These are phyloP conservation scores for Fusarium sp. DNA, from an alignment of 2,329 filamentous ascomycete genomes.

Conservation along the genomic window DNA sequence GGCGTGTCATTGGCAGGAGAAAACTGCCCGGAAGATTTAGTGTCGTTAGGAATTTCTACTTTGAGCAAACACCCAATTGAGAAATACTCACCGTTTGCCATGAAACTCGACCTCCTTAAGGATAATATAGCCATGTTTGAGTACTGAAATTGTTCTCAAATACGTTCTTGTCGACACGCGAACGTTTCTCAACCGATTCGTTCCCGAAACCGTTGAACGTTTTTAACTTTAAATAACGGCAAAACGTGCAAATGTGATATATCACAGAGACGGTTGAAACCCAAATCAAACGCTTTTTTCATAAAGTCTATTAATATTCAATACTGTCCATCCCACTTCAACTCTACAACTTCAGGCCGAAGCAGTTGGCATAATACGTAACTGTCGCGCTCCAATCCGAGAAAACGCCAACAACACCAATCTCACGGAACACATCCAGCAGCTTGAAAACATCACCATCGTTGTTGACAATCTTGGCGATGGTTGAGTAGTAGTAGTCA, in stretches of 20 bases:
- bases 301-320: not conserved
- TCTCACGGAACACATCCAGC: conserved; percentile 73
- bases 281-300: not conserved
- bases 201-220: not conserved
- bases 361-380: conserved; percentile 79
- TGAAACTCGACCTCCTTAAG: accelerated
- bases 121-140: not conserved
- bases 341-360: conserved; percentile 54
- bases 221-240: too few species aligned
- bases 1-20: not conserved
- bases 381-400: conserved; percentile 77
- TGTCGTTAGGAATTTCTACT: not conserved
- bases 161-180: too few species aligned
- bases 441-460: conserved; percentile 76
- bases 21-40: not conserved
- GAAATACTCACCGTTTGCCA: not conserved
- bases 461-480: conserved; percentile 66
- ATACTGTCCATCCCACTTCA: not conserved
- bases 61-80: not conserved
- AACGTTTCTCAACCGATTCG: not conserved
- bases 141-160: not conserved
- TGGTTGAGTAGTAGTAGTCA: conserved; percentile 68
- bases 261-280: not conserved
- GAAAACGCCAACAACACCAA: conserved; percentile 73
- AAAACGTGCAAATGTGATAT: too few species aligned